phyloP scores from a whole-genome alignment of 1,139 yeast genomes.

The Meyerozyma sp. region DNA sequence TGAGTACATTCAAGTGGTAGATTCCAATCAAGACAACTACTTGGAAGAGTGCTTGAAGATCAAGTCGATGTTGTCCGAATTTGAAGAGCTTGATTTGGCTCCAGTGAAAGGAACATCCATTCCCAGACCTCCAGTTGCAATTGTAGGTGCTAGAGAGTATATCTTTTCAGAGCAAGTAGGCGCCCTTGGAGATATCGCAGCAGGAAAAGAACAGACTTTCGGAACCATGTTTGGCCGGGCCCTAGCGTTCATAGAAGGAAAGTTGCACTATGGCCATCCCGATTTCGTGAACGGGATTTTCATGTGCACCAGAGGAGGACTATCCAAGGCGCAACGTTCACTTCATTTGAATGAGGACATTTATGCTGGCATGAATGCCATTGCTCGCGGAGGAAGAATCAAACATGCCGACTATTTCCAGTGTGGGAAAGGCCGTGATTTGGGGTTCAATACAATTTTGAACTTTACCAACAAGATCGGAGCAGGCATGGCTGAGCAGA shows the following conservation, averaged over 20 bases:
- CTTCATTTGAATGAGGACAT: slow-evolving; percentile 85
- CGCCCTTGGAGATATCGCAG: slow-evolving; percentile 85
- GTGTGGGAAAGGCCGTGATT: slow-evolving; percentile 88
- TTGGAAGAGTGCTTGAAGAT: slow-evolving; percentile 81
- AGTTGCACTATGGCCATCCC: slow-evolving; percentile 89
- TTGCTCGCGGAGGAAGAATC: slow-evolving; percentile 77
- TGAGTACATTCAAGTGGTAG: slow-evolving; percentile 81
- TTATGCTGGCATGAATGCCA: slow-evolving; percentile 85
- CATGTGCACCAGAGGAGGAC: slow-evolving; percentile 89
- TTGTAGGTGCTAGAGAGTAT: slow-evolving; percentile 84
- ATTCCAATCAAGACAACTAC: slow-evolving; percentile 86
- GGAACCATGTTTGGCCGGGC: slow-evolving; percentile 88
- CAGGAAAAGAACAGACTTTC: slow-evolving; percentile 90
- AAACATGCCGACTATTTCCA: slow-evolving; percentile 86
- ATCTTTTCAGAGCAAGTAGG: slow-evolving; percentile 86
- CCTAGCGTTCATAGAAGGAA: slow-evolving; percentile 80
- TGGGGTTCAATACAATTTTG: slow-evolving; percentile 79
- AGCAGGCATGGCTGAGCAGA: slow-evolving; percentile 94
- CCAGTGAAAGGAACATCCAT: slow-evolving; percentile 14
- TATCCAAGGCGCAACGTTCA: slow-evolving; percentile 85
- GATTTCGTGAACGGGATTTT: slow-evolving; percentile 79
- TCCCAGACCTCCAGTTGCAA: slow-evolving; percentile 57
- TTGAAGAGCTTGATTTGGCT: slow-evolving; percentile 53
- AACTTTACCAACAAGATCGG: slow-evolving; percentile 88
- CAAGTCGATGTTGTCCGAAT: slow-evolving; percentile 70